Evolutionary conservation across 176 grass and related monocot species (phyloP).

Genomic region (Zoysia japonica): DNA sequence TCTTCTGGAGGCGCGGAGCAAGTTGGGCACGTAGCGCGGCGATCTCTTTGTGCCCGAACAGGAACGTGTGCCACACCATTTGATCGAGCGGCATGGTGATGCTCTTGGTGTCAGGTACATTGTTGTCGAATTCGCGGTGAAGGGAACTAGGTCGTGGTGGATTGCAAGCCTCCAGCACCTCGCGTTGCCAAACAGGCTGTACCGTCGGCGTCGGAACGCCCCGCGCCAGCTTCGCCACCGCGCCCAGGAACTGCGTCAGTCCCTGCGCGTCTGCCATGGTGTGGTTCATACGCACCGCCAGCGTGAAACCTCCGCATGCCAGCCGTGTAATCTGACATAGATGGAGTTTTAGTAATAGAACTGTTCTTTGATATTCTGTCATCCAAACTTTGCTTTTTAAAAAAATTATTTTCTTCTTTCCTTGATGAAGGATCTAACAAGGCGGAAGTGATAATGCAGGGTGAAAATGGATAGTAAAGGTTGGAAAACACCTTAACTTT

Average conservation of each 20-base stretch:
- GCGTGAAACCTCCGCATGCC: slow-evolving; percentile 16
- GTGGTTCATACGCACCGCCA: slow-evolving; percentile 55
- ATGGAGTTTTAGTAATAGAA: no score
- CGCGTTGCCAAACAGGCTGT: slow-evolving; percentile 53
- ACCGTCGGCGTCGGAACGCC: slow-evolving; percentile 44
- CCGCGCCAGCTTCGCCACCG: slow-evolving; percentile 65
- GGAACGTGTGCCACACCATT: slow-evolving; percentile 76
- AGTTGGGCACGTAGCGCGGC: slow-evolving; percentile 48
- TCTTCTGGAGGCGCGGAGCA: slow-evolving; percentile 23
- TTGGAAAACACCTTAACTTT: no score
- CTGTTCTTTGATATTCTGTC: no score
- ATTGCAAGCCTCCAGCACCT: slow-evolving; percentile 55
- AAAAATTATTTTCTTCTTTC: no score
- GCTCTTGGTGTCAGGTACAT: slow-evolving; percentile 69
- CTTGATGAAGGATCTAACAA: no score
- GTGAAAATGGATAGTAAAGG: no score
- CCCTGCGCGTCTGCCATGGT: slow-evolving; percentile 65
- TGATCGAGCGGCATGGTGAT: slow-evolving; percentile 73
- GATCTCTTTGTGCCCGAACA: slow-evolving; percentile 60
- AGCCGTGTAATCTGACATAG: slow-evolving; percentile 59
- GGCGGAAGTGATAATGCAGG: no score
- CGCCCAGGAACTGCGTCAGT: slow-evolving; percentile 53
- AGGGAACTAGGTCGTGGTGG: slow-evolving; percentile 50
- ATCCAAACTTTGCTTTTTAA: no score
- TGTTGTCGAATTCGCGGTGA: slow-evolving; percentile 72